A percentile compares a stretch with the other conserved stretches of the same genome.
Conservation (phyloP, 139 green algal species). For the Micromonas commoda region DNA sequence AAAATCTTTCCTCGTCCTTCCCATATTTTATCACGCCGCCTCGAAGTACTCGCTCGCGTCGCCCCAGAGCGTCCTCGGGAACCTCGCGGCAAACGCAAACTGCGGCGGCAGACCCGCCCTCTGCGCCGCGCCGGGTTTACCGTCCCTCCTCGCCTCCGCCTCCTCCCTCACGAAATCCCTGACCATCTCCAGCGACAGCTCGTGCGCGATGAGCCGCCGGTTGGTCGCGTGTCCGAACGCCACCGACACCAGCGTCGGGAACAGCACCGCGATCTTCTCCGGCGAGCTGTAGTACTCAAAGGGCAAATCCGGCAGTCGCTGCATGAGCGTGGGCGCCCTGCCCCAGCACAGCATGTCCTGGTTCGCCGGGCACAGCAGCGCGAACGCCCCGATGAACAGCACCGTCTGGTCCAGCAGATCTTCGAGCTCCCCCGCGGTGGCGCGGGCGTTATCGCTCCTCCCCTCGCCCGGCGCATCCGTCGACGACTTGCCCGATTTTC, state of each 20-base stretch:
- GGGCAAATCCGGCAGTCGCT: neutral
- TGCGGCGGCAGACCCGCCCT: neutral
- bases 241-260: neutral
- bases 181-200: neutral
- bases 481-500: neutral
- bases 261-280: neutral
- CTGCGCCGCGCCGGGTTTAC: neutral
- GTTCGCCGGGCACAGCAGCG: neutral
- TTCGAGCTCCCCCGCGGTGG: neutral
- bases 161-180: neutral
- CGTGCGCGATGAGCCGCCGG: neutral
- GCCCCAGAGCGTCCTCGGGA: neutral
- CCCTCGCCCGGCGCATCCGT: neutral
- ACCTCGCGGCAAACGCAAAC: neutral
- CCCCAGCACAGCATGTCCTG: slow-evolving; percentile 7
- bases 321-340: neutral
- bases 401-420: neutral
- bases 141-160: neutral
- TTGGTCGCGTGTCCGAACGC: neutral
- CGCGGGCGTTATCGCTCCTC: neutral
- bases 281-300: neutral
- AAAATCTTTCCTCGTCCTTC: too few relatives aligned
- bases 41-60: neutral
- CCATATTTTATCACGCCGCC: too few relatives aligned
- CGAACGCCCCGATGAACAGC: neutral